A percentile compares a stretch with the other conserved stretches of the same genome.
Evolutionary conservation across 345 rosid species (phyloP).

Genomic region (Populus davidiana): DNA sequence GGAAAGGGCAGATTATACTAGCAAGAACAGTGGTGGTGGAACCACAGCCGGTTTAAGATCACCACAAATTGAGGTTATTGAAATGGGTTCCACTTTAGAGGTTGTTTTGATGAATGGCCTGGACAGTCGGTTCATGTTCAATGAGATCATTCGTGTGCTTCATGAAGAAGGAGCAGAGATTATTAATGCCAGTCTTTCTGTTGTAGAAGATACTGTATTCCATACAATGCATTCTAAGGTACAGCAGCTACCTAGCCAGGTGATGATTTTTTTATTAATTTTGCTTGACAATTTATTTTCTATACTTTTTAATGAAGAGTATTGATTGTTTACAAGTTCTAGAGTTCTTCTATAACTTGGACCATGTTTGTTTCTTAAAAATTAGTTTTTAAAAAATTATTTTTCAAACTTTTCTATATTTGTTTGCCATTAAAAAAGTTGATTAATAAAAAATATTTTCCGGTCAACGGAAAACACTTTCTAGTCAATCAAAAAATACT

Average conservation of each 20-base stretch:
- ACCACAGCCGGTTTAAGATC: conserved; percentile 5
- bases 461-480: too few species aligned
- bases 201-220: conserved; percentile 32
- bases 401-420: too few species aligned
- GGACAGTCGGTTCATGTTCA: conserved; percentile 38
- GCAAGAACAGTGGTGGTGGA: not conserved
- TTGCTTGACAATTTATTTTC: not conserved
- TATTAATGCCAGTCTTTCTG: conserved; percentile 38
- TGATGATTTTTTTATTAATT: not conserved
- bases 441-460: too few species aligned
- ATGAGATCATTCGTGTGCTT: conserved; percentile 36
- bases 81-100: conserved; percentile 37
- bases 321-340: not conserved
- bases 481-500: too few species aligned
- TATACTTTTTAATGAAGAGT: not conserved
- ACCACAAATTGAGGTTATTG: conserved; percentile 36
- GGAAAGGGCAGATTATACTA: not conserved
- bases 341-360: not conserved
- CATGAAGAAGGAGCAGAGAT: conserved; percentile 50
- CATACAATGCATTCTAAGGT: conserved; percentile 47
- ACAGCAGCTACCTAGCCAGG: not conserved
- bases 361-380: too few species aligned
- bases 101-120: conserved; percentile 41
- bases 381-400: too few species aligned
- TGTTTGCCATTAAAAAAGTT: too few species aligned